phyloP scores from a whole-genome alignment of 441 rosid genomes.

The Biscutella laevigata region DNA sequence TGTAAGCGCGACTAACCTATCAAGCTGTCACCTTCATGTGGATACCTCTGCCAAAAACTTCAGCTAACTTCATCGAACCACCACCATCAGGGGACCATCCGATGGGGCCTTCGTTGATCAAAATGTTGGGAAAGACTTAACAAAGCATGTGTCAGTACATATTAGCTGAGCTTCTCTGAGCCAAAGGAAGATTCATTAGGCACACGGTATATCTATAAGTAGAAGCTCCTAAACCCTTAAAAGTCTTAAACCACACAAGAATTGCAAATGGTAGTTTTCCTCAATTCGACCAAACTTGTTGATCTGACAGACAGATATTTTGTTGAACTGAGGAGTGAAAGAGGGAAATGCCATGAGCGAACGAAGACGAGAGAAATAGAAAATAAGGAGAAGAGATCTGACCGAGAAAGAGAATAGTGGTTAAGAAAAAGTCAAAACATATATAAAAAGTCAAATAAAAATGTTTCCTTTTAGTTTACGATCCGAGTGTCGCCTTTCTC shows the following conservation, averaged over 20 bases:
- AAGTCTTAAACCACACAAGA: neutral
- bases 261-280: too few species aligned
- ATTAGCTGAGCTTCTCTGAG: neutral
- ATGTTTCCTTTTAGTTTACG: neutral
- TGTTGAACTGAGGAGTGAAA: too few species aligned
- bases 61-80: neutral
- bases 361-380: too few species aligned
- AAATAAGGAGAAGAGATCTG: too few species aligned
- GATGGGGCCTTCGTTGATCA: constrained; percentile 3
- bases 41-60: neutral
- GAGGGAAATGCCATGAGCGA: too few species aligned
- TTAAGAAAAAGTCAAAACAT: too few species aligned
- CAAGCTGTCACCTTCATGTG: constrained; percentile 6
- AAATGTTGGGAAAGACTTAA: neutral
- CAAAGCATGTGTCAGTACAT: constrained; percentile 3
- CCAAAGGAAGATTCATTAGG: too few species aligned
- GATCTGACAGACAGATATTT: too few species aligned
- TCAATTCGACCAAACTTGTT: too few species aligned
- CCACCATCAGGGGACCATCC: neutral
- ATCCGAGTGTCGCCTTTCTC: too few species aligned
- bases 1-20: neutral
- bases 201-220: neutral
- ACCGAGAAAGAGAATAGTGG: too few species aligned
- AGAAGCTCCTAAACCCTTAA: neutral
- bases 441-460: too few species aligned